Percentiles rank a stretch among this genome's conserved stretches.
These are phyloP conservation scores for Candida sanyiensis DNA, from an alignment of 805 yeast species.

Conservation along the genomic window DNA sequence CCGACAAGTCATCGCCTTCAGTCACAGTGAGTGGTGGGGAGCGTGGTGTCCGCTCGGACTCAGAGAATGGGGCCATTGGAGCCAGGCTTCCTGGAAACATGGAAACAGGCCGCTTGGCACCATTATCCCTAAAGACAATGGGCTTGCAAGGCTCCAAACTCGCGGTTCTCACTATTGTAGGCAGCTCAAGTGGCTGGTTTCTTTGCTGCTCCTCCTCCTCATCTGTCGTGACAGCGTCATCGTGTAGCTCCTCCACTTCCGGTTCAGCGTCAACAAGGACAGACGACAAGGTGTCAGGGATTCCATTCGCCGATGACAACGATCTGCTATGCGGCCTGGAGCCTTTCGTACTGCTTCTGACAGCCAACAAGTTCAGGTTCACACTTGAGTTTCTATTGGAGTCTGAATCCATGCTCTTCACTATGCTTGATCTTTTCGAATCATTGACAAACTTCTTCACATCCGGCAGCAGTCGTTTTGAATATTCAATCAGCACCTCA, in stretches of 20 bases:
- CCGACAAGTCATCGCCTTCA: slow-evolving; percentile 10
- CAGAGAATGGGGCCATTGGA: slow-evolving; percentile 5
- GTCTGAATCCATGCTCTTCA: slow-evolving; percentile 8
- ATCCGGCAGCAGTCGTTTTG: slow-evolving; percentile 67
- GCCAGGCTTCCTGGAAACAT: slow-evolving; percentile 20
- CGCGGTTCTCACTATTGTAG: slow-evolving; percentile 6
- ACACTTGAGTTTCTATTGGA: slow-evolving; percentile 14
- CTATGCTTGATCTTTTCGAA: slow-evolving; percentile 8
- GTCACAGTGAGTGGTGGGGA: neutral
- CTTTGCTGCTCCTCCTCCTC: slow-evolving; percentile 2
- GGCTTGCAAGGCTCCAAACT: slow-evolving; percentile 2
- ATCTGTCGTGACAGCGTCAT: slow-evolving; percentile 3
- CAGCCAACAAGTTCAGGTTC: slow-evolving; percentile 16
- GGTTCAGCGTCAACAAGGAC: slow-evolving; percentile 1
- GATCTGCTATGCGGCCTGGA: slow-evolving; percentile 35
- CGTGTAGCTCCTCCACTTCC: slow-evolving; percentile 1
- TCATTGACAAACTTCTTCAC: slow-evolving; percentile 27
- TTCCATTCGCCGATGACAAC: slow-evolving; percentile 40
- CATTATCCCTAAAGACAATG: neutral
- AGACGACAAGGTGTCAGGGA: slow-evolving; percentile 30
- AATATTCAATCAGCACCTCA: slow-evolving; percentile 83
- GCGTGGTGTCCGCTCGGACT: slow-evolving; percentile 1
- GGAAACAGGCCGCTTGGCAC: slow-evolving; percentile 16
- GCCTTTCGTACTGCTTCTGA: slow-evolving; percentile 13
- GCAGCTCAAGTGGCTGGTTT: slow-evolving; percentile 2